Evolutionary conservation across 352 stramenopile species (phyloP).

Genomic region (Phytophthora nicotianae): DNA sequence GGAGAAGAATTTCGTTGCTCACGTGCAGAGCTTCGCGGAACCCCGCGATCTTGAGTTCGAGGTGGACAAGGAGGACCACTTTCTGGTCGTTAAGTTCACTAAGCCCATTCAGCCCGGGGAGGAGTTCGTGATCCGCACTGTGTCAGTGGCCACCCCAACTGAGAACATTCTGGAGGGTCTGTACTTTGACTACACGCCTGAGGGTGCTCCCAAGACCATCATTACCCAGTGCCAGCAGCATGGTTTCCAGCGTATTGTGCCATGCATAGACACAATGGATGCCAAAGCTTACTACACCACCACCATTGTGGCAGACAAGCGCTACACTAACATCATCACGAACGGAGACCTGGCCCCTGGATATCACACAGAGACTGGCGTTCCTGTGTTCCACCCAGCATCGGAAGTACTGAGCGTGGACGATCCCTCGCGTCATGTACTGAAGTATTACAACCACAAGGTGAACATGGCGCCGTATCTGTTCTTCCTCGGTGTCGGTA

Average conservation of each 20-base stretch:
- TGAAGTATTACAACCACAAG: conserved; percentile 86
- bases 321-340: conserved; percentile 85
- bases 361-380: conserved; percentile 61
- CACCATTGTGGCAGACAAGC: conserved; percentile 71
- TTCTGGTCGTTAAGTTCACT: conserved; percentile 65
- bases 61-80: conserved; percentile 73
- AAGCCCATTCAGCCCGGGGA: conserved; percentile 58
- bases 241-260: conserved; percentile 79
- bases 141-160: conserved; percentile 68
- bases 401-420: conserved; percentile 54
- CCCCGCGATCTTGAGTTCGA: conserved; percentile 50
- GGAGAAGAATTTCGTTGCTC: conserved; percentile 56
- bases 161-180: conserved; percentile 82
- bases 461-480: conserved; percentile 87
- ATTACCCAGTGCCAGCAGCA: conserved; percentile 87
- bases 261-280: conserved; percentile 83
- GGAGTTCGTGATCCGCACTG: conserved; percentile 73
- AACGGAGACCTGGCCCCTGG: conserved; percentile 76
- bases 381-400: conserved; percentile 64
- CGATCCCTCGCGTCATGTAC: conserved; percentile 62
- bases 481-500: conserved; percentile 80
- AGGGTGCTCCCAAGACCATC: conserved; percentile 72
- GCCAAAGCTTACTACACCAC: conserved; percentile 85
- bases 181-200: conserved; percentile 81
- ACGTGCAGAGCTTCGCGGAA: conserved; percentile 58